These are phyloP conservation scores for Hippophae rhamnoides DNA, from an alignment of 306 rosid genomes.

Conservation along the genomic window DNA sequence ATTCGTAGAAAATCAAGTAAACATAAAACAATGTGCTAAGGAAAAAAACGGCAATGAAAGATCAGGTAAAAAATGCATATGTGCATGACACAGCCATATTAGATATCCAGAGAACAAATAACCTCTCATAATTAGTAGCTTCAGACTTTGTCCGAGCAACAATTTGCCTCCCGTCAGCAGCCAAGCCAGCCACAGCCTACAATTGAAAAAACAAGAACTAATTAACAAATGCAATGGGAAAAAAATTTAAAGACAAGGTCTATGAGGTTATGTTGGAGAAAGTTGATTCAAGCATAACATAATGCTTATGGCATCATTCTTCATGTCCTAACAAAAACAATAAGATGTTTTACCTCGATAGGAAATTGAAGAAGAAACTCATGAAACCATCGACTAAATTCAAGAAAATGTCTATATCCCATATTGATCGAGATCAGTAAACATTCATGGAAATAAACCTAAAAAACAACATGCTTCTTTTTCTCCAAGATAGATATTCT, in stretches of 20 bases:
- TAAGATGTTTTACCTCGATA: no score
- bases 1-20: constrained; percentile 18
- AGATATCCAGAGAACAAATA: constrained; percentile 4
- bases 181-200: constrained; percentile 79
- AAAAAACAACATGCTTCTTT: no score
- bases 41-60: neutral
- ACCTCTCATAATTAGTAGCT: constrained; percentile 83
- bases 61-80: neutral
- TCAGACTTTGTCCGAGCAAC: constrained; percentile 70
- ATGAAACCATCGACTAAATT: no score
- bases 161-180: constrained; percentile 58
- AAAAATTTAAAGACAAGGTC: neutral
- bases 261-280: no score
- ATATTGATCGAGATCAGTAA: no score
- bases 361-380: no score
- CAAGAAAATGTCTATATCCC: no score
- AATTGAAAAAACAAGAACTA: constrained; percentile 13
- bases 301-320: neutral
- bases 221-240: neutral
- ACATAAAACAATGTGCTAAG: constrained; percentile 6
- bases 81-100: neutral
- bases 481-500: no score
- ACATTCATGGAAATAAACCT: no score
- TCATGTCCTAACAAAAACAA: no score
- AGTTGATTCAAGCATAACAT: neutral